phyloP scores from a whole-genome alignment of 345 rosid genomes.

The Chamaenerion angustifolium region DNA sequence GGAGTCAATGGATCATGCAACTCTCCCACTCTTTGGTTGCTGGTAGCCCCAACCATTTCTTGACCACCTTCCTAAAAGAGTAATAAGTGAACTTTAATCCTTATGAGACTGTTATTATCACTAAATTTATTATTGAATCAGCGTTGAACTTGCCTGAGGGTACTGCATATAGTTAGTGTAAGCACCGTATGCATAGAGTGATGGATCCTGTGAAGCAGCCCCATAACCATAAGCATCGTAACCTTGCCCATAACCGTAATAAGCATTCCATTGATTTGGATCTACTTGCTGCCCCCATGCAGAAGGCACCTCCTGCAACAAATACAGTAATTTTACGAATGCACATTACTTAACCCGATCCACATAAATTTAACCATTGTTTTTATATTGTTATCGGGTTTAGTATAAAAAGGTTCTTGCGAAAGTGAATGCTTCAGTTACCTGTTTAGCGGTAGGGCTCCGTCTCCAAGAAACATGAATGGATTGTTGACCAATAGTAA shows the following conservation, averaged over 20 bases:
- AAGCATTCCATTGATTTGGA: conserved; percentile 76
- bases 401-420: no score
- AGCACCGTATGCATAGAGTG: conserved; percentile 74
- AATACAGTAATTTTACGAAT: conserved; percentile 2
- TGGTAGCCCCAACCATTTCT: conserved; percentile 41
- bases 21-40: conserved; percentile 67
- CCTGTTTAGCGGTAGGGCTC: conserved; percentile 57
- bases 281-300: conserved; percentile 63
- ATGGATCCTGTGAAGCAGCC: conserved; percentile 59
- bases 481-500: conserved; percentile 76
- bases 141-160: conserved; percentile 22
- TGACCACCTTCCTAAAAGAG: conserved; percentile 39
- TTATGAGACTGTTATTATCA: no score
- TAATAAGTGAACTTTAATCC: no score
- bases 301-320: conserved; percentile 42
- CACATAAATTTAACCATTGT: no score
- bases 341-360: neutral
- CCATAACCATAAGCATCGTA: conserved; percentile 82
- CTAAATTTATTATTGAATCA: no score
- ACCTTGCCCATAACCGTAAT: conserved; percentile 89
- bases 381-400: no score
- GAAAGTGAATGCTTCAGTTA: conserved; percentile 5
- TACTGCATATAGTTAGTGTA: conserved; percentile 84
- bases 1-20: conserved; percentile 67
- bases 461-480: conserved; percentile 78